Conservation (phyloP, 768 basidiomycete species). For the Pilatotrama ljubarskyi region DNA sequence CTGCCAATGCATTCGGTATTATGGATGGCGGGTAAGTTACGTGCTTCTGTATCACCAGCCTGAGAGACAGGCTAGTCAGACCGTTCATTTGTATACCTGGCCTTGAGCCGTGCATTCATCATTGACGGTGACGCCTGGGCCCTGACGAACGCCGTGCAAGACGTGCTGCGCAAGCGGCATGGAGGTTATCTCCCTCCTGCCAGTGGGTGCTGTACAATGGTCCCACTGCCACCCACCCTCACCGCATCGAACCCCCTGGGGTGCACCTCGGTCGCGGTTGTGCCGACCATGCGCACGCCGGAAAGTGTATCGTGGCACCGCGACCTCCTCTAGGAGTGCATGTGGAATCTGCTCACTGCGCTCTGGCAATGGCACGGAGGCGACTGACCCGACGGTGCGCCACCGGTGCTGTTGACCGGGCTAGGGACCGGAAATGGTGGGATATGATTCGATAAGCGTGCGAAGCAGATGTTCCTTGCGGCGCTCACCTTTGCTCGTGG, state of each 20-base stretch:
- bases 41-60: no score
- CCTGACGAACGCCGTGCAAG: slow-evolving; percentile 17
- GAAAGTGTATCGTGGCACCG: no score
- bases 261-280: no score
- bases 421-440: slow-evolving; percentile 20
- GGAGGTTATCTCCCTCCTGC: slow-evolving; percentile 20
- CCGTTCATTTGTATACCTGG: not conserved
- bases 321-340: no score
- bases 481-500: slow-evolving; percentile 10
- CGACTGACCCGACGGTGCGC: not conserved
- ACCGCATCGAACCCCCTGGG: no score
- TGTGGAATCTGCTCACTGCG: no score
- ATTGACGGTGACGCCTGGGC: slow-evolving; percentile 10
- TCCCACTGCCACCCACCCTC: no score
- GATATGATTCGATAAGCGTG: slow-evolving; percentile 1
- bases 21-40: slow-evolving; percentile 24
- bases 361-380: slow-evolving; percentile 28
- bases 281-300: no score
- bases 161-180: slow-evolving; percentile 1
- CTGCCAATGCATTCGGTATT: slow-evolving; percentile 22
- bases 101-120: slow-evolving; percentile 10
- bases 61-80: no score
- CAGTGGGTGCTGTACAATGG: slow-evolving; percentile 36
- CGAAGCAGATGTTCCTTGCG: slow-evolving; percentile 8
- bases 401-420: slow-evolving; percentile 22